Conservation (phyloP, 768 basidiomycete genomes). For the Royoungia palumana region DNA sequence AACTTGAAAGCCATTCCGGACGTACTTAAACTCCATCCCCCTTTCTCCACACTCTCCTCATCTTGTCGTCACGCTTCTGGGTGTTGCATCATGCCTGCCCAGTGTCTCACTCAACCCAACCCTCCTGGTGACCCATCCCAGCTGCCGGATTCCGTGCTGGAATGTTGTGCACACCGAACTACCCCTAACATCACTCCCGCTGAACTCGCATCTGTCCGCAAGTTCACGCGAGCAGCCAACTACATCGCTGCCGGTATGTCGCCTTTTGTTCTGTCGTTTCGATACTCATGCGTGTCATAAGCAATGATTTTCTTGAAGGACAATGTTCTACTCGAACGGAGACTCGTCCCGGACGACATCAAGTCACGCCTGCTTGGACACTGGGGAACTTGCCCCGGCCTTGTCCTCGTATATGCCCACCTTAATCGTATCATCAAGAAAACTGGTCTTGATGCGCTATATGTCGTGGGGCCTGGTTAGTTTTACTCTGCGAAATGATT, state of each 20-base stretch:
- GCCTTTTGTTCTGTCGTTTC: not conserved
- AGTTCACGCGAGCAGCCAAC: constrained; percentile 60
- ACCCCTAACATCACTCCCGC: constrained; percentile 41
- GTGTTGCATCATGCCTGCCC: constrained; percentile 51
- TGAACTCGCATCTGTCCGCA: constrained; percentile 49
- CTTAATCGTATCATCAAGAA: constrained; percentile 62
- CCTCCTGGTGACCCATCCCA: constrained; percentile 68
- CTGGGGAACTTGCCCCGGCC: constrained; percentile 82
- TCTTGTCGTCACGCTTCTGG: too few relatives aligned
- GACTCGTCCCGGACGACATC: constrained; percentile 63
- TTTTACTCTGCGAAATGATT: not conserved
- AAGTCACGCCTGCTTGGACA: constrained; percentile 80
- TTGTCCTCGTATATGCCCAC: constrained; percentile 70
- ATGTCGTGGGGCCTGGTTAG: constrained; percentile 75
- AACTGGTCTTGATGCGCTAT: constrained; percentile 59
- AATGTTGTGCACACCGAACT: constrained; percentile 43
- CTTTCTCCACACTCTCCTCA: not conserved
- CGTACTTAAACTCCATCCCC: too few relatives aligned
- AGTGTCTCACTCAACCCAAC: constrained; percentile 55
- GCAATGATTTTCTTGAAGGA: constrained; percentile 84
- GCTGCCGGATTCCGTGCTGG: constrained; percentile 55
- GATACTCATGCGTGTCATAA: constrained; percentile 19
- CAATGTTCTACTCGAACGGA: constrained; percentile 63
- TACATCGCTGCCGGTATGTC: constrained; percentile 66
- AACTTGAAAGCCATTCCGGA: too few relatives aligned